phyloP scores from a whole-genome alignment of 2,329 filamentous ascomycete species.

The Talaromyces sp. region DNA sequence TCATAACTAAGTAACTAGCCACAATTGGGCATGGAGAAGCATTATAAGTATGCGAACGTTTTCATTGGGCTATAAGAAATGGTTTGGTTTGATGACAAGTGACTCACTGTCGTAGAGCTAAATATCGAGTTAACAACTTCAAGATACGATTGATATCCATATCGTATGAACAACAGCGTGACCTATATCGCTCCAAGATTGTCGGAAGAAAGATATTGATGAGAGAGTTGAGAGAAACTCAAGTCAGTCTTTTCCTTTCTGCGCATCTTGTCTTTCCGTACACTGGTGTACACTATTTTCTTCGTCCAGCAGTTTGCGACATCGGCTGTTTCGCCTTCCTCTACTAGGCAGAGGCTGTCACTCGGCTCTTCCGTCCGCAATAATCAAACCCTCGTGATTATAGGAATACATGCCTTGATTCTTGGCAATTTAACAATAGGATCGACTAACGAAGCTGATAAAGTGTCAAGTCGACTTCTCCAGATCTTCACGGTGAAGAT shows the following conservation, averaged over 20 bases:
- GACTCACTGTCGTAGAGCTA: neutral
- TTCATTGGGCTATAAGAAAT: neutral
- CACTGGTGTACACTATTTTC: neutral
- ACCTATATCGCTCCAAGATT: neutral
- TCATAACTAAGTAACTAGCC: neutral
- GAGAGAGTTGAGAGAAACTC: neutral
- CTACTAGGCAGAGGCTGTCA: neutral
- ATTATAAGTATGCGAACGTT: neutral
- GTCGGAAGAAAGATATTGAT: neutral
- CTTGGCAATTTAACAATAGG: neutral
- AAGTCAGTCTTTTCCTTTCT: neutral
- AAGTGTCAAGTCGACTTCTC: neutral
- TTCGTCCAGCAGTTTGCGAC: constrained; percentile 1
- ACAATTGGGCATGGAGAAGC: constrained; percentile 1
- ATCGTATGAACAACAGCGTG: neutral
- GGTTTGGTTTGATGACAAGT: neutral
- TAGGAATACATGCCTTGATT: neutral
- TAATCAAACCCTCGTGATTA: neutral
- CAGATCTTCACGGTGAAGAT: neutral
- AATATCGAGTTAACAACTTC: neutral
- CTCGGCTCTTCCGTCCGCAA: neutral
- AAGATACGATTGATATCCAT: neutral
- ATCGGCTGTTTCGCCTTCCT: neutral
- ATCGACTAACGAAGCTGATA: neutral
- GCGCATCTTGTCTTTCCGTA: neutral